Evolutionary conservation across 805 yeast genomes (phyloP), one percentile per base, ranked within the genome.

Genomic region (Saturnispora quitensis): DNA sequence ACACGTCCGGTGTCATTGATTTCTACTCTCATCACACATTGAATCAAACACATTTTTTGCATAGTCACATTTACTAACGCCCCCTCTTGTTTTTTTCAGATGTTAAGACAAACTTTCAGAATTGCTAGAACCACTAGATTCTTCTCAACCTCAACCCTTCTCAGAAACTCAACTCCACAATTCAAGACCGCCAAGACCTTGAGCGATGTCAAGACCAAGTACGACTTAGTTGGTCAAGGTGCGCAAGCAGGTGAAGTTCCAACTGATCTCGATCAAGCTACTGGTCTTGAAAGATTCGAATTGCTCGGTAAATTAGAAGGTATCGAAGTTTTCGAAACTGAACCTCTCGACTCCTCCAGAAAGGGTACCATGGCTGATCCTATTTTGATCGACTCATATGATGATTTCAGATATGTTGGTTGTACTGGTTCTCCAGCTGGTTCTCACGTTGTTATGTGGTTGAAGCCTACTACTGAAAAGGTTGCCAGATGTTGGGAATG

Each of bases 401-500:
- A 89, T 69, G 89, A 87, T 62, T 82, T 81, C 78, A 86, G 97
- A 77, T 91, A 88, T 68, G 90, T 93, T 65, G 99, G 98, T 58
- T 93, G 99, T 77, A 85, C 95, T 59, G 99, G 99, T 67, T 80
- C 87, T 60, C 97, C 96, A 66, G 95, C 89, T 53, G 95, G 87
- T 58, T 84, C 93, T 60, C 98, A 90, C 73, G 83, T 80, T 63
- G 80, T 88, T 60, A 81, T 82, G 84, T 91, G 97, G 97, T 80
- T 90, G 75, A 83, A 82, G 72, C 95, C 95, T 63, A 85, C 89
- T 60, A 80, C 76, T 58, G 86, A 80, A 47, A 76, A 87, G 72
- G 85, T 85, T 56, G 86, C 86, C 61, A 89, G 99, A 82, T 93
- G 97, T 76, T 88, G 97, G 96, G 97, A 93, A 73, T 91, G 98